phyloP scores from a whole-genome alignment of 768 basidiomycete species.

The Tremella yokohamensis region DNA sequence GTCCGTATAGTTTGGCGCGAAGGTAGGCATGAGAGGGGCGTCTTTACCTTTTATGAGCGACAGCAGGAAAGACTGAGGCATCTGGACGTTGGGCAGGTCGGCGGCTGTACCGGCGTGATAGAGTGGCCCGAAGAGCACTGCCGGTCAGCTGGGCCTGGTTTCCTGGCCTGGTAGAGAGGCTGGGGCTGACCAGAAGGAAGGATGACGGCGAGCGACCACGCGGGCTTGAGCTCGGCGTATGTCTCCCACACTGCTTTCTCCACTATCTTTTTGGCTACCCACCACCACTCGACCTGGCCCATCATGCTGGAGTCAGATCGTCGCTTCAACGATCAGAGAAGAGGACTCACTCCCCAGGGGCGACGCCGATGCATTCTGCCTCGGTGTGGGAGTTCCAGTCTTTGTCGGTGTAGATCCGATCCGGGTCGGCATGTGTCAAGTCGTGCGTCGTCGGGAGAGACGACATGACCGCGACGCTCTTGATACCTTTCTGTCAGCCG shows the following conservation, averaged over 20 bases:
- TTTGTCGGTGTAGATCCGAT: conserved; percentile 35
- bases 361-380: conserved; percentile 19
- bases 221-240: conserved; percentile 2
- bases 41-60: too few species aligned
- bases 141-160: too few species aligned
- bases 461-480: conserved; percentile 24
- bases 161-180: too few species aligned
- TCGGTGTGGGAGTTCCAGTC: conserved; percentile 41
- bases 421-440: conserved; percentile 17
- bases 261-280: conserved; percentile 39
- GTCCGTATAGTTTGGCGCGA: too few species aligned
- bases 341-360: conserved; percentile 18
- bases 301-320: not conserved
- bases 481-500: conserved; percentile 19
- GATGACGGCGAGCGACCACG: too few species aligned
- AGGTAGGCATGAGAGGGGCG: too few species aligned
- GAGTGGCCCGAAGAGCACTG: too few species aligned
- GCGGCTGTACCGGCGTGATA: too few species aligned
- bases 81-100: too few species aligned
- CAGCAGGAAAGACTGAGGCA: too few species aligned
- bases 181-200: conserved; percentile 10
- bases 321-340: not conserved
- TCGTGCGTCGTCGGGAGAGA: conserved; percentile 30
- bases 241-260: conserved; percentile 29
- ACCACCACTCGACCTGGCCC: conserved; percentile 27